Percentiles rank a stretch among this genome's conserved stretches.
phyloP scores from a whole-genome alignment of 306 rosid genomes.

The Quercus engelmannii region DNA sequence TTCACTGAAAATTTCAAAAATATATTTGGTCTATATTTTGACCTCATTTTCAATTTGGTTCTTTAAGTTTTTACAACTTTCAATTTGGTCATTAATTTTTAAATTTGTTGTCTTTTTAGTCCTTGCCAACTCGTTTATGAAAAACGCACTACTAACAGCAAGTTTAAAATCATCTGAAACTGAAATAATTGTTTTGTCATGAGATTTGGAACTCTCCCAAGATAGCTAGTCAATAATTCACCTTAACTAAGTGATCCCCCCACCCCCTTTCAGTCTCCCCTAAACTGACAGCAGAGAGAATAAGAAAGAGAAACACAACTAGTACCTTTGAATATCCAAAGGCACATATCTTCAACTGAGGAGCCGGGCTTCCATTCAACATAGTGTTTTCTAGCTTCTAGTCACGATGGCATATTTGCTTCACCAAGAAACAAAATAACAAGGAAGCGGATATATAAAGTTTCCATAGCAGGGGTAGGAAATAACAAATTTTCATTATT shows the following conservation, averaged over 20 bases:
- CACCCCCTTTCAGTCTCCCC: no score
- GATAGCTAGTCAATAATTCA: neutral
- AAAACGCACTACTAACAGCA: no score
- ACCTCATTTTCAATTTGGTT: no score
- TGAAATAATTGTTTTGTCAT: neutral
- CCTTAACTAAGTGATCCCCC: neutral
- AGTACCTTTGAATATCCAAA: conserved; percentile 92
- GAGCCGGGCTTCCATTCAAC: conserved; percentile 83
- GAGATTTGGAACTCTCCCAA: conserved; percentile 1
- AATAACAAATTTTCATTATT: neutral
- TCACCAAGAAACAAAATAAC: conserved; percentile 30
- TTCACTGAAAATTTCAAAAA: no score
- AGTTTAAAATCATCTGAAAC: neutral
- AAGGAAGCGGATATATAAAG: neutral
- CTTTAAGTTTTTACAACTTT: no score
- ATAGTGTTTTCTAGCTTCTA: conserved; percentile 89
- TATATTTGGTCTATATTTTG: no score
- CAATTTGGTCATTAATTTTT: no score
- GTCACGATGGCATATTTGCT: conserved; percentile 98
- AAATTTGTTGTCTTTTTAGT: no score
- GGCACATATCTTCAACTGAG: conserved; percentile 86
- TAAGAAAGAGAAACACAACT: conserved; percentile 3
- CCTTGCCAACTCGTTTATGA: no score
- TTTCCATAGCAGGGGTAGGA: neutral
- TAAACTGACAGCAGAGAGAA: neutral